Base-by-base conservation (phyloP, 2,329 filamentous ascomycete species). In the Trichoderma semiorbis region DNA sequence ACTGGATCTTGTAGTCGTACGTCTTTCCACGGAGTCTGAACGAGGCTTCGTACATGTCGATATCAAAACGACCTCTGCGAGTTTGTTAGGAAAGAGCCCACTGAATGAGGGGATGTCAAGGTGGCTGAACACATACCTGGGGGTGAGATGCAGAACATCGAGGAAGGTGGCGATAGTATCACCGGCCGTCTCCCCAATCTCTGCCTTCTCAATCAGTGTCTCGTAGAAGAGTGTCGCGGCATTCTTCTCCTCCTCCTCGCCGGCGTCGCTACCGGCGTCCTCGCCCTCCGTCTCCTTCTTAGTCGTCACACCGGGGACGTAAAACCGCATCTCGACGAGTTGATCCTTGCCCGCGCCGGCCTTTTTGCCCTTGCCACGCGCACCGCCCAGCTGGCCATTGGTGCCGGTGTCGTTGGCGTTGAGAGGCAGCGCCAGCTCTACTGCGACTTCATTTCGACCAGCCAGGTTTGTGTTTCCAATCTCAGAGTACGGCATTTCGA, bases 1-100 rank as follows among this genome's bases (percentile, higher is more conserved):
- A 99, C 81, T 98, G 94, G 75, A 99, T 98, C 88, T 99, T 99
- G 90, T 99, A 99, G 85, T 99, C 97, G 86, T 99, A 99, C 28
- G 96, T 99, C 85, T 99, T 99, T 78, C 96, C 96, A 75, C 96
- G 95, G 74, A 99, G 88, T 74, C 96, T 92, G 88, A 99, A 98
- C 2, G 96, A 98, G 18, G 90, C 92, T 82, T 98, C 96, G 88
- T 99, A 99, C 92, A 99, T 97, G 82, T 99, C 96, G 84, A 99
- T 97, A 81, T 98, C 96, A 87, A 99, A 99, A 76, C 96, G 95
- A 81, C 96, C 97, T 92, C 96, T 95, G 83, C 73, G 74, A 57
- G 65, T 55, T 8, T 68, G 28, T 70, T 10, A 71, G 50, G 65
- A 69, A 26, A 32, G 18, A 26, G 36, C 24, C 3, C 11, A 2